Evolutionary conservation across 2,329 filamentous ascomycete species (phyloP).

Genomic region (Arthroderma sp.): DNA sequence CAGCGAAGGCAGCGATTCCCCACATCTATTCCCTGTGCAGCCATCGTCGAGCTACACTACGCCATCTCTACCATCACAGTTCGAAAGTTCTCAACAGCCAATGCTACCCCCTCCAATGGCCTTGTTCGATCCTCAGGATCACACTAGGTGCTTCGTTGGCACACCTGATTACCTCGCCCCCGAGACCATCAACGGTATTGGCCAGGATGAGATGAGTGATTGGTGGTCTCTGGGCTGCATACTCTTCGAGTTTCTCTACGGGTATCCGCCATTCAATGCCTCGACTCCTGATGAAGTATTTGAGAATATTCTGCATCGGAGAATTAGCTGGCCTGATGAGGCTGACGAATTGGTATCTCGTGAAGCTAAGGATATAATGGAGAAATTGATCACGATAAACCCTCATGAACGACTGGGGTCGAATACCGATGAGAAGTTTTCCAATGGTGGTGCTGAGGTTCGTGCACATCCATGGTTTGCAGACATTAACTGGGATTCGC

Average conservation of each 20-base stretch:
- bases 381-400: slow-evolving; percentile 76
- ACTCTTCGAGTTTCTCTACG: slow-evolving; percentile 89
- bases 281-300: slow-evolving; percentile 85
- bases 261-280: slow-evolving; percentile 87
- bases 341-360: slow-evolving; percentile 66
- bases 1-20: slow-evolving; percentile 60
- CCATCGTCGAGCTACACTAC: slow-evolving; percentile 41
- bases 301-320: slow-evolving; percentile 82
- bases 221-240: slow-evolving; percentile 99
- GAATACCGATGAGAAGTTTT: slow-evolving; percentile 70
- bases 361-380: slow-evolving; percentile 89
- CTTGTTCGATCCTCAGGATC: slow-evolving; percentile 89
- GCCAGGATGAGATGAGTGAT: slow-evolving; percentile 96
- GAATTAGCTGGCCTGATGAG: slow-evolving; percentile 85
- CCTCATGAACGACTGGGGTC: slow-evolving; percentile 71
- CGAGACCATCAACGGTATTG: slow-evolving; percentile 88
- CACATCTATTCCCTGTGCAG: slow-evolving; percentile 60
- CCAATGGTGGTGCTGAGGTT: slow-evolving; percentile 81
- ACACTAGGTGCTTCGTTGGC: slow-evolving; percentile 82
- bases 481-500: slow-evolving; percentile 74
- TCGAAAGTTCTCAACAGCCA: slow-evolving; percentile 41
- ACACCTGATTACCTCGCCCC: slow-evolving; percentile 95
- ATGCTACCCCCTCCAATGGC: slow-evolving; percentile 91
- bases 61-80: slow-evolving; percentile 19
- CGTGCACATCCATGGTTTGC: slow-evolving; percentile 79